Percentiles rank a stretch among this genome's conserved stretches.
Conservation (phyloP, 2,329 filamentous ascomycete species). For the Pyricularia pennisetigena region DNA sequence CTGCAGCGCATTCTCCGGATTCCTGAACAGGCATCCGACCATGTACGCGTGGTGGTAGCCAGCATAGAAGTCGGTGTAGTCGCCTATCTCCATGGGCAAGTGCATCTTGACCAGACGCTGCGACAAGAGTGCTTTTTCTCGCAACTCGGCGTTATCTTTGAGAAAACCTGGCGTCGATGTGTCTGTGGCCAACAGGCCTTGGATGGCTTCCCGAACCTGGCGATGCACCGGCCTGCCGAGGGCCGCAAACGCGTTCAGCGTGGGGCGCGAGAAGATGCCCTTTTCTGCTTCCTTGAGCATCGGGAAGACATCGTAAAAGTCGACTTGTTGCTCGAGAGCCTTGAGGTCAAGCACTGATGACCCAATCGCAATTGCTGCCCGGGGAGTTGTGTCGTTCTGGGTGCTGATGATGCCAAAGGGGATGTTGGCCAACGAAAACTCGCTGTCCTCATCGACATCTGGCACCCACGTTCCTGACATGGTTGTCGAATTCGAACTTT, state of each 20-base stretch:
- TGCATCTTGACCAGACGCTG: slow-evolving; percentile 53
- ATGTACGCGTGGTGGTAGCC: slow-evolving; percentile 66
- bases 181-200: slow-evolving; percentile 48
- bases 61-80: slow-evolving; percentile 82
- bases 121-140: slow-evolving; percentile 47
- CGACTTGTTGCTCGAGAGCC: slow-evolving; percentile 46
- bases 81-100: slow-evolving; percentile 67
- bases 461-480: slow-evolving; percentile 17
- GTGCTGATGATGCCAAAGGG: slow-evolving; percentile 68
- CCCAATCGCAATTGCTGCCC: slow-evolving; percentile 59
- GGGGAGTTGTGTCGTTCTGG: slow-evolving; percentile 25
- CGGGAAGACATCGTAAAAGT: slow-evolving; percentile 34
- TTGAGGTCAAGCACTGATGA: slow-evolving; percentile 57
- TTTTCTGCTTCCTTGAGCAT: slow-evolving; percentile 7
- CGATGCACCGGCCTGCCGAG: slow-evolving; percentile 59
- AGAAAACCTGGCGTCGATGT: slow-evolving; percentile 52
- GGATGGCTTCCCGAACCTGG: slow-evolving; percentile 59
- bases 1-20: slow-evolving; percentile 61
- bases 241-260: slow-evolving; percentile 50
- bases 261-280: slow-evolving; percentile 17
- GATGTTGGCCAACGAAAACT: slow-evolving; percentile 67
- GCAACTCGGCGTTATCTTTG: slow-evolving; percentile 48
- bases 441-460: slow-evolving; percentile 33
- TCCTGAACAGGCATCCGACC: slow-evolving; percentile 63
- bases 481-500: background rate